Evolutionary conservation across 2,329 filamentous ascomycete genomes (phyloP), one percentile per base, ranked within the genome.

Genomic region (Colletotrichum lindemuthianum): DNA sequence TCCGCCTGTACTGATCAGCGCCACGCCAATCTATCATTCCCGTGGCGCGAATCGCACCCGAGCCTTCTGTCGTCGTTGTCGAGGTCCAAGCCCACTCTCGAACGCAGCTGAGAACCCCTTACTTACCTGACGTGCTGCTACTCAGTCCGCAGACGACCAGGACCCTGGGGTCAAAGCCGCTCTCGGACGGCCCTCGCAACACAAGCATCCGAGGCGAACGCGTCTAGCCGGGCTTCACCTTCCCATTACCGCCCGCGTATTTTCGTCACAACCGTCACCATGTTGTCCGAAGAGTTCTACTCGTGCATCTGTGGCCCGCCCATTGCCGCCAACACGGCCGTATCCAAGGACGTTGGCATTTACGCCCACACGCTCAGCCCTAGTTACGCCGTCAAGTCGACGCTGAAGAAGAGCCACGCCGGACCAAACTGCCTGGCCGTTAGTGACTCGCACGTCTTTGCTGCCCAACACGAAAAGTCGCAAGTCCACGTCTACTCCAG

Each of bases 341-440:
- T 89, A 57, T 82, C 86, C 61, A 89, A 95, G 78, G 93, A 97
- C 79, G 90, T 93, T 53, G 93, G 92, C 71, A 93, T 98, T 74
- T 96, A 96, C 79, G 78, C 92, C 60, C 92, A 97, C 77, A 89
- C 93, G 68, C 86, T 93, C 71, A 91, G 93, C 71, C 94, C 94
- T 44, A 85, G 90, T 58, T 86, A 90, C 68, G 85, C 88, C n/a
- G 87, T 93, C 73, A 90, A 90, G 72, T 83, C 88, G 67, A 86
- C 90, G 51, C 94, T 96, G 84, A 98, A 97, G 84, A 98, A 97
- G 81, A 97, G 92, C 81, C 91, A 92, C 13, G 88, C 90, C n/a
- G 85, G 90, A 33, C 82, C 85, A 63, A 92, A 95, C 76, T 90
- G 92, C 70, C 81, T 99, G 59, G 94, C 93, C 36, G 85, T 94